Base-by-base conservation (phyloP, 257 asterid genomes). In the Coffea eugenioides region DNA sequence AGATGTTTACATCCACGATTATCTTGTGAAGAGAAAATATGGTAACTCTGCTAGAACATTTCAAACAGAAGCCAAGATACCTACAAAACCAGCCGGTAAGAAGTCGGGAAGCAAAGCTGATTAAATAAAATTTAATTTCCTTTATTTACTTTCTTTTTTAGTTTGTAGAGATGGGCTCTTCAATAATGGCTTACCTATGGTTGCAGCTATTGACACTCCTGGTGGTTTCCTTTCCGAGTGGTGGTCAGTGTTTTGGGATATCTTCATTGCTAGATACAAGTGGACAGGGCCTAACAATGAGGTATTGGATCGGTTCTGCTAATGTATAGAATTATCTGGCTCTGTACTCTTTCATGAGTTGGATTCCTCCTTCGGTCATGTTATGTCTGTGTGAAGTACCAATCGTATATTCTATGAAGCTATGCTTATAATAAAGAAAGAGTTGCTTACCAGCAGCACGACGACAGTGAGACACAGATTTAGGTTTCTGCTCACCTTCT, bases 221-320 rank as follows among this genome's bases (percentile, higher is more conserved):
- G 85, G 82, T 34, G 81, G 88, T 57, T 88, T 86, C 81, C 84
- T 88, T 39, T 79, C 74, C n/a, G 91, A 86, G 77, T 88, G 90
- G 91, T 88, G 90, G 90, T 84, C 90, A 8, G 77, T 88, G 39
- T 88, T 88, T 69, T 88, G 91, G 89, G 89, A 86, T 18, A 56
- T 78, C 34, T 85, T 81, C 76, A 77, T 83, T 66, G 76, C 80
- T 39, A 80, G 80, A 80, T 84, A 69, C 73, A 71, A 43, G 54
- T 61, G 78, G 48, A 72, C 62, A 54, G 45, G 68, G 8, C 68
- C 83, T 65, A 57, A 45, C 68, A 46, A 25, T 67, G 77, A 66
- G 83, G 88, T 84, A 81, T 2, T 43, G 11, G 61, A 31, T 13
- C 45, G 31, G 27, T 49, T 48, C 41, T 43, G 5, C 57, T 64